Conservation (phyloP, 163 green algal genomes). For the Volvox carteri region DNA sequence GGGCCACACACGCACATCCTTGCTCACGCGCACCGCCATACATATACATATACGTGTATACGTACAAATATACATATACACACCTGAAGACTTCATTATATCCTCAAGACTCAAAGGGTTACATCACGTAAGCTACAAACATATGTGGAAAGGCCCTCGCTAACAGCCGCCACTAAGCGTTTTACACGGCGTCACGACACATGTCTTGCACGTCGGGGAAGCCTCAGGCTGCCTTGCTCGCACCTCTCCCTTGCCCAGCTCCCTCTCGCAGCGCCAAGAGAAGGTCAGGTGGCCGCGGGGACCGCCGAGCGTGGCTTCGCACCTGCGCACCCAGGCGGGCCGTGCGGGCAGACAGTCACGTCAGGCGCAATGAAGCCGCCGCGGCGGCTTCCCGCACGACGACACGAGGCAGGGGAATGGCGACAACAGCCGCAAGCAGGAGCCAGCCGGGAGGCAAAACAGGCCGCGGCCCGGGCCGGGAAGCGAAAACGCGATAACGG, state of each 20-base stretch:
- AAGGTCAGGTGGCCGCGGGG: background rate
- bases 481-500: background rate
- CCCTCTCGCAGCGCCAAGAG: background rate
- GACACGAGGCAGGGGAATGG: background rate
- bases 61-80: too few relatives aligned
- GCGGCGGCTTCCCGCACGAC: background rate
- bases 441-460: background rate
- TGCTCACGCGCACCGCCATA: background rate
- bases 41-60: too few relatives aligned
- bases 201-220: too few relatives aligned
- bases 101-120: too few relatives aligned
- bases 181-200: too few relatives aligned
- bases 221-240: too few relatives aligned
- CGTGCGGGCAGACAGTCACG: background rate
- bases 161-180: background rate
- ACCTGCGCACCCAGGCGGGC: background rate
- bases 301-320: background rate
- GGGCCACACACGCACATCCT: background rate
- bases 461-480: too few relatives aligned
- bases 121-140: too few relatives aligned
- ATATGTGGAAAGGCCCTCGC: too few relatives aligned
- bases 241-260: conserved; percentile 14
- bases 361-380: background rate
- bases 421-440: background rate
- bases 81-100: too few relatives aligned